Evolutionary conservation across 768 basidiomycete genomes (phyloP), one percentile per base, ranked within the genome.

Genomic region (Lentinula detonsa): DNA sequence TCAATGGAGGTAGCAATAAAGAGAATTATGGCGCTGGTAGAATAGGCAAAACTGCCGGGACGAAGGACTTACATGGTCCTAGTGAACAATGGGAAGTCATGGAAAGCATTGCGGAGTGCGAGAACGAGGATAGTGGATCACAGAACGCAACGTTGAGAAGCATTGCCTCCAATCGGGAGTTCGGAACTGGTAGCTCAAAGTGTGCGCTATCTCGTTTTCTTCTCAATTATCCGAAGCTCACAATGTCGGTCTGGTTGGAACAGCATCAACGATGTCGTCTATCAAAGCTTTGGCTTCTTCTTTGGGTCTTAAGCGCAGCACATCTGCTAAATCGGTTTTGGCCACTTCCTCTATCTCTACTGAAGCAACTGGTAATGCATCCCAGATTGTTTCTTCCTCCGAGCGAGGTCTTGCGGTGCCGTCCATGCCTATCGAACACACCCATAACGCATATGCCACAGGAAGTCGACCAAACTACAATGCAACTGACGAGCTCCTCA

Each of bases 71-170:
- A 61, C 74, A 84, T 9, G 80, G 88, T 46, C 87, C 88, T 0
- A 90, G 89, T 67, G 88, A 90, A 66, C 86, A 88, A 66, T 93
- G 92, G 90, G 89, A 91, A 68, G 75, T 93, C 62, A 91, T 93
- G 86, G 91, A 93, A 58, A 83, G 84, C 61, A 92, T 89, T 40
- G 76, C 82, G 55, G 90, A 92, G 61, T 71, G 77, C 16, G 86
- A 88, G 39, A 88, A 90, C 63, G 72, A 78, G n/a, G 86, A 88
- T 42, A 87, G 90, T 63, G 73, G 67, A 63, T 80, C 77, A 37
- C 78, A 76, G 5, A 79, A 76, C 68, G 78, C 80, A 46, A 84
- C 79, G 0, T 68, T 85, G 84, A 83, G 3, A 69, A 79, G 63
- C 72, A 18, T 51, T 21, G 49, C 49, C 2, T 60, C 75, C 34